Conservation (phyloP, 176 grass and related monocot genomes). For the Oryza officinalis region DNA sequence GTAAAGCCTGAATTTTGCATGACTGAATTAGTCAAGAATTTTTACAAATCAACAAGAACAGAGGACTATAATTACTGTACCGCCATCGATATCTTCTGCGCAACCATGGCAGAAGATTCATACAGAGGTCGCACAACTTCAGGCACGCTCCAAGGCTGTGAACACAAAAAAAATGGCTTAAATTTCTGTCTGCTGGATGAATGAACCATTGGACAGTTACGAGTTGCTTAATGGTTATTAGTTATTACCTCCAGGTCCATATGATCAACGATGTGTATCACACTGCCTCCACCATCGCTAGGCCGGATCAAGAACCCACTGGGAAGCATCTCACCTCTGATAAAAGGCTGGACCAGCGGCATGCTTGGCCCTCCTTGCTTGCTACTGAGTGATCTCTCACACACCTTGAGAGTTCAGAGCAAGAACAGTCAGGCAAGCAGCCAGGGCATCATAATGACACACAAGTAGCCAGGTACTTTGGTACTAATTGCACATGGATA, state of each 20-base stretch:
- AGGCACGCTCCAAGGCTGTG: slow-evolving; percentile 86
- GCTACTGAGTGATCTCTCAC: slow-evolving; percentile 81
- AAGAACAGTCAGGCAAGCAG: slow-evolving; percentile 19
- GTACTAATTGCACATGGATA: slow-evolving; percentile 6
- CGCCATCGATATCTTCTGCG: slow-evolving; percentile 79
- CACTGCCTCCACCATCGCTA: slow-evolving; percentile 75
- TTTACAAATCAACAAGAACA: not conserved
- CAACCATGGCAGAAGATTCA: slow-evolving; percentile 80
- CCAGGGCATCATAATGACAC: not conserved
- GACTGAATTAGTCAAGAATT: slow-evolving; percentile 20
- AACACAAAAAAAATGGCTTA: slow-evolving; percentile 15
- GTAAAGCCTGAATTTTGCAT: slow-evolving; percentile 72
- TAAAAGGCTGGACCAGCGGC: slow-evolving; percentile 71
- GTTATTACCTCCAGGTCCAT: slow-evolving; percentile 81
- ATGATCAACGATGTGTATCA: slow-evolving; percentile 96
- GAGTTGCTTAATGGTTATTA: slow-evolving; percentile 29
- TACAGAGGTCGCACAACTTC: slow-evolving; percentile 91
- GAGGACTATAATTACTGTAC: slow-evolving; percentile 39
- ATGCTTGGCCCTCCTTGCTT: slow-evolving; percentile 75
- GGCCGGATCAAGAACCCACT: slow-evolving; percentile 92
- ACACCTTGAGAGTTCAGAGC: slow-evolving; percentile 47
- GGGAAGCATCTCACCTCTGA: slow-evolving; percentile 89
- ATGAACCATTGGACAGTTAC: slow-evolving; percentile 12
- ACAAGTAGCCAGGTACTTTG: not conserved
- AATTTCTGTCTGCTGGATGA: not conserved